Percentiles rank a stretch among this genome's conserved stretches.
Evolutionary conservation across 148 eudicot species (phyloP).

Genomic region (Pouteria glomerata): DNA sequence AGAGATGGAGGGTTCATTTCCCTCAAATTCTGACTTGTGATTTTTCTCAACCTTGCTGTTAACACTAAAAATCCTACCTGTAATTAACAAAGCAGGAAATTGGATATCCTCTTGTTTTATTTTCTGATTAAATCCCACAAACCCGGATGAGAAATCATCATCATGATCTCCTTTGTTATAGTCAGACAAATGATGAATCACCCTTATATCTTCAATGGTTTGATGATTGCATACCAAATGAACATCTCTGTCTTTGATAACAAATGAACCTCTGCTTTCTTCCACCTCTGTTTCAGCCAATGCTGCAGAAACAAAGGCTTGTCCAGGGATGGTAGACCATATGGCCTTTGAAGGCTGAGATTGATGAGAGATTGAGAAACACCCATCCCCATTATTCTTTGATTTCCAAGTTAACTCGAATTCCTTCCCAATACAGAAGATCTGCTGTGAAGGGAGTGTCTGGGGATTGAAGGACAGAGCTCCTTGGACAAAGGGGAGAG

Average conservation of each 20-base stretch:
- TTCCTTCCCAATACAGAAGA: constrained; percentile 56
- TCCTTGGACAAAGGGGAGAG: constrained; percentile 57
- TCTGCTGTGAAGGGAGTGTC: constrained; percentile 39
- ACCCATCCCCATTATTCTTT: constrained; percentile 61
- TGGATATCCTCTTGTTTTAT: constrained; percentile 11
- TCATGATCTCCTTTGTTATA: constrained; percentile 18
- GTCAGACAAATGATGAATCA: constrained; percentile 33
- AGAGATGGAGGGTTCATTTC: constrained; percentile 20
- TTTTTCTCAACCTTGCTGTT: constrained; percentile 27
- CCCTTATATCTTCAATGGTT: constrained; percentile 59
- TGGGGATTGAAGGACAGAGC: constrained; percentile 43
- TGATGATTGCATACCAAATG: constrained; percentile 69
- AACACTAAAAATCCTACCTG: constrained; percentile 49
- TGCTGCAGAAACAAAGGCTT: constrained; percentile 83
- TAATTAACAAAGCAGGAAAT: constrained; percentile 50
- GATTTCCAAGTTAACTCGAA: constrained; percentile 58
- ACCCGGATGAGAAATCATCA: constrained; percentile 31
- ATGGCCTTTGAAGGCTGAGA: constrained; percentile 52
- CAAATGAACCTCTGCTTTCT: constrained; percentile 97
- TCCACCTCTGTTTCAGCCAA: constrained; percentile 76
- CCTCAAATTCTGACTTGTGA: constrained; percentile 14
- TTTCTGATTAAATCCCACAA: constrained; percentile 23
- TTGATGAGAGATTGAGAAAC: constrained; percentile 53
- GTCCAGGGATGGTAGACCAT: constrained; percentile 81
- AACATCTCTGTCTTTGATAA: constrained; percentile 47